Base-by-base conservation (phyloP, 306 rosid genomes). In the Spatholobus suberectus region DNA sequence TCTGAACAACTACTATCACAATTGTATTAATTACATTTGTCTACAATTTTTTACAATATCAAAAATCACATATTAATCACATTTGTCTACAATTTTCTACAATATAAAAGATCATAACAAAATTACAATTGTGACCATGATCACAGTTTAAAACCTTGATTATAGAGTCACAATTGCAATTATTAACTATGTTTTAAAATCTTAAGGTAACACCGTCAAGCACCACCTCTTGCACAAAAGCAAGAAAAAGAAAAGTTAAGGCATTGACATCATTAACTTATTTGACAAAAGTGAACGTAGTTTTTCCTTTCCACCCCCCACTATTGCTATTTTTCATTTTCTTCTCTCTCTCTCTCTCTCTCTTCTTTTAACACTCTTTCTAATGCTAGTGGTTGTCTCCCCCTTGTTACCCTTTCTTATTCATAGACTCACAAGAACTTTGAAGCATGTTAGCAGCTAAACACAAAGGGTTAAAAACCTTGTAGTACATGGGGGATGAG, bases 351-450 rank as follows among this genome's bases (percentile, higher is more conserved):
- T n/a, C n/a, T n/a, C n/a, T 26, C 11, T 10, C 32, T 59, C 69
- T 72, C 76, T 49, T 27, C 77, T 73, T 20, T 13, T 9, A 20
- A 20, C 51, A 58, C 57, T 61, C 83, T 77, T 81, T 51, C 78
- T 83, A 76, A 89, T 89, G 98, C 94, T 93, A 95, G 95, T 91
- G 94, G 91, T 84, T 89, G 51, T 49, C 72, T 70, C 61, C 76
- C 69, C 54, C 78, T 62, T 41, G n/a, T 12, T 32, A 76, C 83
- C 69, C 70, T 67, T 77, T 89, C 85, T 47, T 71, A 74, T 80
- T 89, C 85, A 37, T 66, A 52, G 59, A 41, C 66, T 52, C 77
- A 47, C n/a, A 46, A 1, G 79, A 70, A 11, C 76, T 34, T 63
- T 9, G 55, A 23, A 82, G 26, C 74, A 94, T 88, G 94, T 92